Evolutionary conservation across 306 rosid genomes (phyloP).

Genomic region (Nissolia schottii): DNA sequence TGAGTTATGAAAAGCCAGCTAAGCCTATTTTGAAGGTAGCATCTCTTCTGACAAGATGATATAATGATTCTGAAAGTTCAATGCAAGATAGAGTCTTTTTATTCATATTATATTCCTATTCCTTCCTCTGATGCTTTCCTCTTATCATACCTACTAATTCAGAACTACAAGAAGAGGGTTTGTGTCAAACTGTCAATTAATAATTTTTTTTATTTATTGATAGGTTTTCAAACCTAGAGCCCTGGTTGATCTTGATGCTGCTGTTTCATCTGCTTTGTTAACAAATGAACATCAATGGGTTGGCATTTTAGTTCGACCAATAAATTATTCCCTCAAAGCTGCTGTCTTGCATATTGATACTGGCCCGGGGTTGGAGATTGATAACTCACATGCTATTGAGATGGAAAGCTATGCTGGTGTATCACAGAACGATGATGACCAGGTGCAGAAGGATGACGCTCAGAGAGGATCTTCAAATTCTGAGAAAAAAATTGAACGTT

Average conservation of each 20-base stretch:
- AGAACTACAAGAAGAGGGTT: neutral
- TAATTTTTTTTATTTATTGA: constrained; percentile 6
- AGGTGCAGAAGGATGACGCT: constrained; percentile 36
- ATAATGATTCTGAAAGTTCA: constrained; percentile 8
- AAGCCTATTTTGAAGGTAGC: constrained; percentile 89
- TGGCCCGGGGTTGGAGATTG: constrained; percentile 90
- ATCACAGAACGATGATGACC: constrained; percentile 36
- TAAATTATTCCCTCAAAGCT: constrained; percentile 84
- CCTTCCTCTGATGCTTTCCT: constrained; percentile 17
- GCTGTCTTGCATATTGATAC: constrained; percentile 90
- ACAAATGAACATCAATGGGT: constrained; percentile 94
- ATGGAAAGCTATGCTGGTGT: constrained; percentile 59
- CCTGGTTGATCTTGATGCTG: constrained; percentile 91
- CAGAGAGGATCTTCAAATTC: constrained; percentile 33
- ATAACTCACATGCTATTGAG: constrained; percentile 65
- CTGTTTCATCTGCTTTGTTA: constrained; percentile 88
- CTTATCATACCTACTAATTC: constrained; percentile 5
- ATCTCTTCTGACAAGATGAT: constrained; percentile 21
- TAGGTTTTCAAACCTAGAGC: constrained; percentile 92
- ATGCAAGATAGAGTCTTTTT: neutral
- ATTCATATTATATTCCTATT: constrained; percentile 7
- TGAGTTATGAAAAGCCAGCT: constrained; percentile 96
- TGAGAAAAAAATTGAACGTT: constrained; percentile 49
- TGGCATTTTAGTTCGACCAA: constrained; percentile 81
- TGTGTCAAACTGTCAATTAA: constrained; percentile 10